phyloP scores from a whole-genome alignment of 2,329 filamentous ascomycete species.

The Pseudogymnoascus sp. region DNA sequence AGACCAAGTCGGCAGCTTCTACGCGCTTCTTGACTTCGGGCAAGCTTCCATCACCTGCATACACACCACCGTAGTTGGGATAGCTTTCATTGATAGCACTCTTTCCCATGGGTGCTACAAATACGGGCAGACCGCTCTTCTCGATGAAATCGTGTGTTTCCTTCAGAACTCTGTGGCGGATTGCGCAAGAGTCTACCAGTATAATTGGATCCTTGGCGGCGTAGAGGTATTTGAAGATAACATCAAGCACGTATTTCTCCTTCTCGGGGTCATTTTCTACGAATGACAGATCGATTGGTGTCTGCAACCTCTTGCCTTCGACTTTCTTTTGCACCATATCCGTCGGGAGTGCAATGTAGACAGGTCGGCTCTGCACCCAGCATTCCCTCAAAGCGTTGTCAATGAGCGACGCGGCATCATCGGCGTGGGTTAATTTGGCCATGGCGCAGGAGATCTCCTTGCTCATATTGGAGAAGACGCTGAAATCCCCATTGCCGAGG shows the following conservation, averaged over 20 bases:
- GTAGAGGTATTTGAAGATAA: conserved; percentile 67
- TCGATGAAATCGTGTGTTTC: conserved; percentile 68
- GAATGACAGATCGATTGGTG: conserved; percentile 59
- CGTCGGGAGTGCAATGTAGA: conserved; percentile 77
- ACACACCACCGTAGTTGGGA: conserved; percentile 74
- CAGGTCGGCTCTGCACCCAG: conserved; percentile 66
- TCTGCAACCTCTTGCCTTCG: conserved; percentile 65
- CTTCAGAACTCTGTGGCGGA: conserved; percentile 65
- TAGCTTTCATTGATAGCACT: conserved; percentile 72
- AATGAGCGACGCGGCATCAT: conserved; percentile 66
- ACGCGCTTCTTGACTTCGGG: conserved; percentile 57
- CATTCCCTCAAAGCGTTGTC: conserved; percentile 72
- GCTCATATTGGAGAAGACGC: conserved; percentile 76
- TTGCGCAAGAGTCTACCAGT: conserved; percentile 75
- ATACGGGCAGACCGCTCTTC: conserved; percentile 70
- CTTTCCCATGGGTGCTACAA: conserved; percentile 89
- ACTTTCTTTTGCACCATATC: conserved; percentile 74
- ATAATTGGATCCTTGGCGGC: conserved; percentile 70
- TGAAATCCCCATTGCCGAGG: conserved; percentile 72
- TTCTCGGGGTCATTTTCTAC: conserved; percentile 61
- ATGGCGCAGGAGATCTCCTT: conserved; percentile 63
- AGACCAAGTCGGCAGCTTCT: conserved; percentile 63
- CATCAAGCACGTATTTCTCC: conserved; percentile 77
- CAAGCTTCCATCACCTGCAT: conserved; percentile 71
- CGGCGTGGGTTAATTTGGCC: conserved; percentile 62